Evolutionary conservation across 2,329 filamentous ascomycete species (phyloP).

Genomic region (Talaromyces sp.): DNA sequence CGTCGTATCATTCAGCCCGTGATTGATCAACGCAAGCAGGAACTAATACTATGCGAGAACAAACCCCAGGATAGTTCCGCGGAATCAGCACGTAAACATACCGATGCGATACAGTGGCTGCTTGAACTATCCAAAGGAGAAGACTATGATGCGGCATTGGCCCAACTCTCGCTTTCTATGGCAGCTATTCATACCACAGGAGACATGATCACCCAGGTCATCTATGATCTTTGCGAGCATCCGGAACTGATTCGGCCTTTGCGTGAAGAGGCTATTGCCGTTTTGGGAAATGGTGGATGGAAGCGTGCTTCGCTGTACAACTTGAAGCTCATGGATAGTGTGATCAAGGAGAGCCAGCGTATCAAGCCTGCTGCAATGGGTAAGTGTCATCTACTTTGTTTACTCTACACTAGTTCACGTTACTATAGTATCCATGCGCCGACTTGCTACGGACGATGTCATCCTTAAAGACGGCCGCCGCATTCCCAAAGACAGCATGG

Average conservation of each 20-base stretch:
- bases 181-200: slow-evolving; percentile 20
- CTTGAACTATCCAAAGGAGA: slow-evolving; percentile 18
- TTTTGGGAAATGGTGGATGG: not conserved
- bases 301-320: slow-evolving; percentile 9
- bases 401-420: not conserved
- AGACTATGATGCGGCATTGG: slow-evolving; percentile 18
- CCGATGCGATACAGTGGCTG: slow-evolving; percentile 23
- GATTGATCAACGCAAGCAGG: slow-evolving; percentile 15
- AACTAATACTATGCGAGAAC: not conserved
- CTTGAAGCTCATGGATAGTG: slow-evolving; percentile 25
- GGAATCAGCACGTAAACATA: not conserved
- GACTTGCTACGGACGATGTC: slow-evolving; percentile 18
- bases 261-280: slow-evolving; percentile 9
- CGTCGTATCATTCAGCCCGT: slow-evolving; percentile 29
- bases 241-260: slow-evolving; percentile 15
- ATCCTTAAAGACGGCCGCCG: slow-evolving; percentile 43
- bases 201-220: slow-evolving; percentile 16
- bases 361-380: slow-evolving; percentile 21
- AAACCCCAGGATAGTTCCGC: not conserved
- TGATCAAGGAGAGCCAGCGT: slow-evolving; percentile 25
- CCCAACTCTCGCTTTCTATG: slow-evolving; percentile 21
- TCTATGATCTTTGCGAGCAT: slow-evolving; percentile 13
- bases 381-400: slow-evolving; percentile 14
- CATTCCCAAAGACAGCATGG: slow-evolving; percentile 43
- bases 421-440: slow-evolving; percentile 20